phyloP scores from a whole-genome alignment of 2,329 filamentous ascomycete genomes.

The Claviceps pazoutovae region DNA sequence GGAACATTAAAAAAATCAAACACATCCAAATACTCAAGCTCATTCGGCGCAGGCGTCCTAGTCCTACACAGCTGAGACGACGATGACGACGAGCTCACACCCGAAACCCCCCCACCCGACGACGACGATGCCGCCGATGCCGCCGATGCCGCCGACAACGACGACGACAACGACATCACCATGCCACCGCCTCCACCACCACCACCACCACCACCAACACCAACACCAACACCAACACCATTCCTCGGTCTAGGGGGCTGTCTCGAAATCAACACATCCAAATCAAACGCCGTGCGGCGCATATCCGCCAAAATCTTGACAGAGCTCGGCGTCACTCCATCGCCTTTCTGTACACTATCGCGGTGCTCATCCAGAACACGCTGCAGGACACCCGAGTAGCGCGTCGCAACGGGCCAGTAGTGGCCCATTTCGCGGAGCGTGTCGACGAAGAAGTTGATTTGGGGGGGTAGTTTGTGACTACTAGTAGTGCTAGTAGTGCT shows the following conservation, averaged over 20 bases:
- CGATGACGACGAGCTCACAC: no score
- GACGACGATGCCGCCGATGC: no score
- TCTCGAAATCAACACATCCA: conserved; percentile 77
- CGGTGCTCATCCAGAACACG: conserved; percentile 76
- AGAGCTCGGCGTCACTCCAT: conserved; percentile 64
- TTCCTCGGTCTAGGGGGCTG: conserved; percentile 44
- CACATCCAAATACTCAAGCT: conserved; percentile 80
- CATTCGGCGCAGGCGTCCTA: conserved; percentile 61
- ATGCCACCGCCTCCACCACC: conserved; percentile 14
- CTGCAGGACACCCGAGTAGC: conserved; percentile 67
- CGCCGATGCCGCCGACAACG: no score
- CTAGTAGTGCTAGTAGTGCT: conserved; percentile 14
- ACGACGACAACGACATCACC: conserved; percentile 13
- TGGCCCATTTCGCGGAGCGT: conserved; percentile 67
- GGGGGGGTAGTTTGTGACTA: conserved; percentile 54
- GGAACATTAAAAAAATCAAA: conserved; percentile 95
- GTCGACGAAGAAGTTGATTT: conserved; percentile 70
- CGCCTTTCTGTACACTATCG: conserved; percentile 61
- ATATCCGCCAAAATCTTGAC: conserved; percentile 85
- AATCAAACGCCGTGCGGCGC: conserved; percentile 77
- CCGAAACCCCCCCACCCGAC: no score
- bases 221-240: conserved; percentile 2
- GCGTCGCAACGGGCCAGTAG: conserved; percentile 73
- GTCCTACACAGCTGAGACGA: conserved; percentile 15
- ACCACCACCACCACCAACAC: conserved; percentile 2